Conservation (phyloP, 805 yeast genomes). For the Cyberlindnera suaveolens region DNA sequence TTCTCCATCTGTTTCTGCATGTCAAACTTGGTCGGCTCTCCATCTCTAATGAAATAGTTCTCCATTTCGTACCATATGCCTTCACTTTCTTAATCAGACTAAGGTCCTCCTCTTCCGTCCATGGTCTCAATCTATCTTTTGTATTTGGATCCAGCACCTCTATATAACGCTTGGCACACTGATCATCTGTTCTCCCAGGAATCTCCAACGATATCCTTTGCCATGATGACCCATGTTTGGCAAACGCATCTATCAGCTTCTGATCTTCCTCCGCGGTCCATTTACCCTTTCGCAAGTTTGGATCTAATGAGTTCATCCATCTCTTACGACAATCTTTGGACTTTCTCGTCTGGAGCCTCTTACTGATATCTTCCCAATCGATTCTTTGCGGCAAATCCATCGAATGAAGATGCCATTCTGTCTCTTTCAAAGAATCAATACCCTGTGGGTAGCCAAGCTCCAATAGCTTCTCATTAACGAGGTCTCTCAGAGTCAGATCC, state of each 20-base stretch:
- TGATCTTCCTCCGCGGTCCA: constrained; percentile 85
- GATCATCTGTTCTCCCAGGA: constrained; percentile 87
- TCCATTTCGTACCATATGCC: constrained; percentile 82
- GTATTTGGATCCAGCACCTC: constrained; percentile 84
- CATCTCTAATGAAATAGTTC: constrained; percentile 66
- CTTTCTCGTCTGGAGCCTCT: constrained; percentile 46
- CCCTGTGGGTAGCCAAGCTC: constrained; percentile 31
- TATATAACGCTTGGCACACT: constrained; percentile 85
- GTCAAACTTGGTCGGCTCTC: constrained; percentile 81
- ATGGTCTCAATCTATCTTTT: constrained; percentile 67
- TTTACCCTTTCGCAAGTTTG: constrained; percentile 71
- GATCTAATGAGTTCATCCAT: constrained; percentile 84
- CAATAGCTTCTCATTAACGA: constrained; percentile 33
- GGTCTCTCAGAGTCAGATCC: constrained; percentile 46
- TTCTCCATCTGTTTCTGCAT: constrained; percentile 90
- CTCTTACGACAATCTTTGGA: constrained; percentile 82
- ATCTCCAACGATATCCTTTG: constrained; percentile 72
- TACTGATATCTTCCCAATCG: constrained; percentile 59
- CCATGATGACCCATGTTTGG: constrained; percentile 77
- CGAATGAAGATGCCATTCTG: constrained; percentile 22
- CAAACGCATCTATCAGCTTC: constrained; percentile 53
- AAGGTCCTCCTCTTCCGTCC: constrained; percentile 77
- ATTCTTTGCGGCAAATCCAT: constrained; percentile 29
- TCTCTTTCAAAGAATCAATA: constrained; percentile 22
- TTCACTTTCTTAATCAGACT: constrained; percentile 61